phyloP scores from a whole-genome alignment of 73 alveolate species.

The Tetrahymena thermophila region DNA sequence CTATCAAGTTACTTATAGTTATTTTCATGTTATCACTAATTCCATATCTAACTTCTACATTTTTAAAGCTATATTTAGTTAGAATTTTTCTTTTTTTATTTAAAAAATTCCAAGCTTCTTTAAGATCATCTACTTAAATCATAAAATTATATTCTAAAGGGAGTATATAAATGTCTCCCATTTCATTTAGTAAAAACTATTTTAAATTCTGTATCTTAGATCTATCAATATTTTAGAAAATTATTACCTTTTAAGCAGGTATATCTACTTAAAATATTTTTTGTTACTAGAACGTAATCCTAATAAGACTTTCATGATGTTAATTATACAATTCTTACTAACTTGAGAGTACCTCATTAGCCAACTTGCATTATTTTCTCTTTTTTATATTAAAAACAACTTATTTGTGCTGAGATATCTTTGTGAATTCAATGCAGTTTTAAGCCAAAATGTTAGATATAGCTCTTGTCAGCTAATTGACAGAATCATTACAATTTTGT shows the following conservation, averaged over 20 bases:
- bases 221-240: neutral
- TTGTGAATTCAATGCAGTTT: neutral
- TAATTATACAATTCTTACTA: neutral
- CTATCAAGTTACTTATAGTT: neutral
- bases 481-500: neutral
- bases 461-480: neutral
- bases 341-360: neutral
- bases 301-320: neutral
- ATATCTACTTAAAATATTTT: neutral
- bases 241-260: neutral
- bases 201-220: neutral
- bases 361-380: neutral
- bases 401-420: neutral
- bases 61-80: neutral
- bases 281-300: neutral
- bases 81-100: neutral
- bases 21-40: neutral
- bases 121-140: neutral
- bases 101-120: neutral
- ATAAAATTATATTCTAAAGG: neutral
- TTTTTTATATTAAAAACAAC: neutral
- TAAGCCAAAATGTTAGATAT: neutral
- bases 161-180: neutral
- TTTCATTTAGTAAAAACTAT: neutral
- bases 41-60: neutral